Evolutionary conservation across 306 rosid species (phyloP).

Genomic region (Cucumis sativus): Cucumber_9930_V3 NC_026657.2:319501-320000

Average conservation of each 20-base stretch:
- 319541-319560: constrained; percentile 1
- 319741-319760: constrained; percentile 28
- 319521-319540: background rate
- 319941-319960: background rate
- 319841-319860: constrained; percentile 78
- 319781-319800: constrained; percentile 45
- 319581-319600: constrained; percentile 23
- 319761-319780: constrained; percentile 56
- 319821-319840: constrained; percentile 56
- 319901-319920: background rate
- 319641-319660: constrained; percentile 43
- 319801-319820: constrained; percentile 30
- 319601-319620: constrained; percentile 40
- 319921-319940: background rate
- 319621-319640: constrained; percentile 72
- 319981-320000: background rate
- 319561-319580: constrained; percentile 5
- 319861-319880: constrained; percentile 88
- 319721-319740: constrained; percentile 38
- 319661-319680: constrained; percentile 47
- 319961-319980: background rate
- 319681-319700: constrained; percentile 40
- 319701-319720: constrained; percentile 59
- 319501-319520: constrained; percentile 8
- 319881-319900: constrained; percentile 83